Conservation (phyloP, 129 eudicot species). For the Daucus carota region DNA sequence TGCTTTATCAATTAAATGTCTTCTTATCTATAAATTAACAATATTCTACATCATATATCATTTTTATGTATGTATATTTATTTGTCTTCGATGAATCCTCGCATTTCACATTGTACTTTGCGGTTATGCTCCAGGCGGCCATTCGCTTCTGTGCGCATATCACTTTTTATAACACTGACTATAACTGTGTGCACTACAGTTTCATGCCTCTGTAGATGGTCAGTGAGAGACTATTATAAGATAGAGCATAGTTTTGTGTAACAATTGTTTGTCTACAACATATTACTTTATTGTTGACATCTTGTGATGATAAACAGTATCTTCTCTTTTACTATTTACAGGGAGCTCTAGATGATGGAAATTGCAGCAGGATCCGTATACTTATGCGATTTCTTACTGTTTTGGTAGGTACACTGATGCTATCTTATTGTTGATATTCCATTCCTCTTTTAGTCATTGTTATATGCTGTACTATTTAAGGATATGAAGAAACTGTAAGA, state of each 20-base stretch:
- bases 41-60: no score
- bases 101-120: no score
- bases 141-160: no score
- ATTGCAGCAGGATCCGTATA: slow-evolving; percentile 72
- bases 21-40: no score
- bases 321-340: slow-evolving; percentile 17
- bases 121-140: no score
- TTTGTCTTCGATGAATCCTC: no score
- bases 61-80: no score
- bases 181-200: background rate
- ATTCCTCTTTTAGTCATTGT: background rate
- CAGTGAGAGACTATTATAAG: background rate
- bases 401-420: slow-evolving; percentile 45
- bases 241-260: background rate
- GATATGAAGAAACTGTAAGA: background rate
- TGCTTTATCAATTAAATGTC: no score
- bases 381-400: slow-evolving; percentile 77
- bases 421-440: background rate
- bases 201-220: background rate
- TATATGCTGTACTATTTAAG: background rate
- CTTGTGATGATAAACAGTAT: background rate
- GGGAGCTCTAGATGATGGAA: slow-evolving; percentile 64
- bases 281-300: background rate
- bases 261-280: background rate
- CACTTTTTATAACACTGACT: no score